Evolutionary conservation across 1,139 yeast genomes (phyloP).

Genomic region (Wickerhamomyces sp.): DNA sequence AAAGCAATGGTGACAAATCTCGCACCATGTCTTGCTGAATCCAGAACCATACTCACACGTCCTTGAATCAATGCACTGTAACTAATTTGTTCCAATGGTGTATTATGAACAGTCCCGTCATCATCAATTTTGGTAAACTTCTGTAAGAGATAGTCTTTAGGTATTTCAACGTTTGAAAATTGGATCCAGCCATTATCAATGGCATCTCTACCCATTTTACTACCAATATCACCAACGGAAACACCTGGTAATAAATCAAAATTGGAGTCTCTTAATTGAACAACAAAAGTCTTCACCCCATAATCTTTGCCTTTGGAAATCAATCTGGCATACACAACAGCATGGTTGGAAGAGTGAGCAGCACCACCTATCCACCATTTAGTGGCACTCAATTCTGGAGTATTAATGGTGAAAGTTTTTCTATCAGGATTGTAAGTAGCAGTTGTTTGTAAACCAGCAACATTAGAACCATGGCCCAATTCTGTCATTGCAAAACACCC

Average conservation of each 20-base stretch:
- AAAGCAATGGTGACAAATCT: constrained; percentile 80
- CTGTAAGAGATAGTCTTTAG: constrained; percentile 78
- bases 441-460: constrained; percentile 88
- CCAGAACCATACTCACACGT: constrained; percentile 84
- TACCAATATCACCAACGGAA: constrained; percentile 85
- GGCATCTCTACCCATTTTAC: constrained; percentile 82
- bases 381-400: constrained; percentile 89
- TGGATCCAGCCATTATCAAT: constrained; percentile 95
- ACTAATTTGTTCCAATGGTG: constrained; percentile 83
- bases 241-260: constrained; percentile 77
- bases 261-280: constrained; percentile 73
- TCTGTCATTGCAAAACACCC: constrained; percentile 97
- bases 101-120: constrained; percentile 63
- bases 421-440: constrained; percentile 68
- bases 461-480: constrained; percentile 90
- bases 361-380: constrained; percentile 99
- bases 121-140: constrained; percentile 71
- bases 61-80: constrained; percentile 87
- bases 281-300: constrained; percentile 88
- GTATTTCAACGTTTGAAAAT: constrained; percentile 75
- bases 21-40: constrained; percentile 76
- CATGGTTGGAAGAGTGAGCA: constrained; percentile 87
- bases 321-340: constrained; percentile 76
- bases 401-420: constrained; percentile 70
- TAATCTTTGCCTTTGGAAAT: constrained; percentile 79